phyloP scores from a whole-genome alignment of 2,329 filamentous ascomycete species.

The Diaporthe caulivora region DNA sequence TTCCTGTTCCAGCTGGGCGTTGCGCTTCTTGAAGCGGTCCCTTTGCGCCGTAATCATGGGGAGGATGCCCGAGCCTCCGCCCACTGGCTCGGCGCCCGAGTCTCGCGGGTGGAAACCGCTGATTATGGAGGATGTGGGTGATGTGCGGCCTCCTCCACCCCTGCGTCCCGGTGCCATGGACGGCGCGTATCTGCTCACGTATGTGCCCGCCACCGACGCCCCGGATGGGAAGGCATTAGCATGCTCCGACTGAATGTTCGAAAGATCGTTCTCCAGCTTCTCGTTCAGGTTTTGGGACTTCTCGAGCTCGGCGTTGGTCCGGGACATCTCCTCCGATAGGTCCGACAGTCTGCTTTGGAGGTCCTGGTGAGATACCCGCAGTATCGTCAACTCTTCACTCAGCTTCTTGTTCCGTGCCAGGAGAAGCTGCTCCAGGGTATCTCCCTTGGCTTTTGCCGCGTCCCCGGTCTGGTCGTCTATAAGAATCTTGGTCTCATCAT shows the following conservation, averaged over 20 bases:
- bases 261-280: slow-evolving; percentile 91
- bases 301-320: slow-evolving; percentile 87
- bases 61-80: slow-evolving; percentile 86
- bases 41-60: slow-evolving; percentile 99
- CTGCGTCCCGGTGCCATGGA: slow-evolving; percentile 70
- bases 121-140: slow-evolving; percentile 97
- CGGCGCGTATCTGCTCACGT: slow-evolving; percentile 82
- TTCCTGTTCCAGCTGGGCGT: slow-evolving; percentile 89
- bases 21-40: slow-evolving; percentile 98
- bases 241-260: slow-evolving; percentile 87
- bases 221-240: slow-evolving; percentile 88
- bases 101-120: slow-evolving; percentile 88
- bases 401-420: slow-evolving; percentile 97
- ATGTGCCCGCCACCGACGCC: slow-evolving; percentile 93
- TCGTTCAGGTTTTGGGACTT: slow-evolving; percentile 86
- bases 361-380: slow-evolving; percentile 94
- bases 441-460: slow-evolving; percentile 72
- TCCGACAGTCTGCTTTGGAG: slow-evolving; percentile 83
- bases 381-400: slow-evolving; percentile 89
- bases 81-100: slow-evolving; percentile 71
- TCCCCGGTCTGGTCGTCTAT: slow-evolving; percentile 60
- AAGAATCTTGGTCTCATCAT: slow-evolving; percentile 68
- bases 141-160: slow-evolving; percentile 71
- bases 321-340: slow-evolving; percentile 85
- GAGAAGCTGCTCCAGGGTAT: slow-evolving; percentile 90